Conservation (phyloP, 2,329 filamentous ascomycete genomes). For the Hypomyces perniciosus region DNA sequence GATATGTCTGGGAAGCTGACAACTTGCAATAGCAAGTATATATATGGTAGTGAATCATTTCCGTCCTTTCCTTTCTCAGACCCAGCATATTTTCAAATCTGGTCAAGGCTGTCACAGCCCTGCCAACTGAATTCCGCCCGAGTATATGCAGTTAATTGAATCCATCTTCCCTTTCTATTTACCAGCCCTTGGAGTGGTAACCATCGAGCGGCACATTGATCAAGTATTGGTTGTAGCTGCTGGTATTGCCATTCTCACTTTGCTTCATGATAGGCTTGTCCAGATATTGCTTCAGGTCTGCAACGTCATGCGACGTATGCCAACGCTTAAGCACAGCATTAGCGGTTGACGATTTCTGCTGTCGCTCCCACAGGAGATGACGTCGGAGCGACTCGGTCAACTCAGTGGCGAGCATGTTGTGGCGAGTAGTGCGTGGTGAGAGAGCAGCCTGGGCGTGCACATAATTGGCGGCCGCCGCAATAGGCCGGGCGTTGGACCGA, state of each 20-base stretch:
- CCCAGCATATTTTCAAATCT: too few species aligned
- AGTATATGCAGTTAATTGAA: too few species aligned
- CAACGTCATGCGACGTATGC: conserved; percentile 85
- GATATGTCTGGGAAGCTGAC: too few species aligned
- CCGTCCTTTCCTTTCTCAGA: too few species aligned
- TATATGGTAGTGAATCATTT: too few species aligned
- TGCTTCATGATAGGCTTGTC: conserved; percentile 56
- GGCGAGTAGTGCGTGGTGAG: conserved; percentile 83
- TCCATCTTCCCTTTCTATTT: neutral
- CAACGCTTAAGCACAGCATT: conserved; percentile 84
- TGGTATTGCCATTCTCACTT: conserved; percentile 57
- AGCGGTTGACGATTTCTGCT: conserved; percentile 84
- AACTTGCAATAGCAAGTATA: too few species aligned
- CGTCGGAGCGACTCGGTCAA: conserved; percentile 86
- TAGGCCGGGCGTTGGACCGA: conserved; percentile 66
- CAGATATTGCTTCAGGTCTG: conserved; percentile 78
- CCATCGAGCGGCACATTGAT: conserved; percentile 59
- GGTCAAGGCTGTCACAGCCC: too few species aligned
- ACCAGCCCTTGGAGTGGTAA: conserved; percentile 40
- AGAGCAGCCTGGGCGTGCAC: conserved; percentile 63
- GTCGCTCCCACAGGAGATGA: conserved; percentile 91
- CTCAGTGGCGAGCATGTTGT: conserved; percentile 93
- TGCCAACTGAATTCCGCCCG: too few species aligned
- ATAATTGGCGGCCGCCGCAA: conserved; percentile 65
- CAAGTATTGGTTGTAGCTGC: conserved; percentile 81